Conservation (phyloP, 805 yeast species). For the Wickerhamomyces hampshirensis region DNA sequence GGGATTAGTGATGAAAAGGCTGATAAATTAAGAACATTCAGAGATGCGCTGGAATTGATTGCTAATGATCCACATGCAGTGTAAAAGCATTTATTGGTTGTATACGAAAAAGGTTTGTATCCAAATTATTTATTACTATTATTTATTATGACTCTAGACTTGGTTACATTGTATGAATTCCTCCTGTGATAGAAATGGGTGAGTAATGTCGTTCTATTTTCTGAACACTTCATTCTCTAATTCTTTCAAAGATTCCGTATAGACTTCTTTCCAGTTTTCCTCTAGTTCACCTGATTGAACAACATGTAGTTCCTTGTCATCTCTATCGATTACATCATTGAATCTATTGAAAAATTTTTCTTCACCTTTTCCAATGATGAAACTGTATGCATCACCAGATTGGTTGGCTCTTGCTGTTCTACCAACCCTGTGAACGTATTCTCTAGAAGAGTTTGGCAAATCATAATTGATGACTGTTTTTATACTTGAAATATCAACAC, state of each 20-base stretch:
- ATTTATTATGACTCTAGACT: too few species aligned
- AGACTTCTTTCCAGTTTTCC: slow-evolving; percentile 29
- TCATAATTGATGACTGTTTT: slow-evolving; percentile 85
- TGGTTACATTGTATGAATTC: too few species aligned
- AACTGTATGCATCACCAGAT: slow-evolving; percentile 66
- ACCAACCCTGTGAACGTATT: slow-evolving; percentile 94
- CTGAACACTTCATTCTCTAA: slow-evolving; percentile 38
- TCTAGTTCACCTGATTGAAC: slow-evolving; percentile 21
- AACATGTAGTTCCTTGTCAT: slow-evolving; percentile 32
- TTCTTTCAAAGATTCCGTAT: slow-evolving; percentile 39
- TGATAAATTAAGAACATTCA: slow-evolving; percentile 80
- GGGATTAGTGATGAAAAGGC: slow-evolving; percentile 79
- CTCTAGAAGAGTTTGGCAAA: slow-evolving; percentile 81
- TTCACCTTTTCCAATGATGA: slow-evolving; percentile 79
- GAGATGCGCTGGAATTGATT: slow-evolving; percentile 80
- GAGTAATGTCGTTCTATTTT: slow-evolving; percentile 10
- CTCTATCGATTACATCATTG: slow-evolving; percentile 50
- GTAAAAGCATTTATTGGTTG: too few species aligned
- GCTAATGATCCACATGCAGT: slow-evolving; percentile 23
- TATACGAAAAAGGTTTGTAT: too few species aligned
- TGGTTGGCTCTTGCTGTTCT: slow-evolving; percentile 94
- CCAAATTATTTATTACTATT: slow-evolving; percentile 9
- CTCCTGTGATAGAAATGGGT: neutral
- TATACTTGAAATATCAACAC: slow-evolving; percentile 74
- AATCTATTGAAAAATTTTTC: slow-evolving; percentile 53